Evolutionary conservation across 2,329 filamentous ascomycete genomes (phyloP), one percentile per base, ranked within the genome.

Genomic region (Alternaria burnsii): DNA sequence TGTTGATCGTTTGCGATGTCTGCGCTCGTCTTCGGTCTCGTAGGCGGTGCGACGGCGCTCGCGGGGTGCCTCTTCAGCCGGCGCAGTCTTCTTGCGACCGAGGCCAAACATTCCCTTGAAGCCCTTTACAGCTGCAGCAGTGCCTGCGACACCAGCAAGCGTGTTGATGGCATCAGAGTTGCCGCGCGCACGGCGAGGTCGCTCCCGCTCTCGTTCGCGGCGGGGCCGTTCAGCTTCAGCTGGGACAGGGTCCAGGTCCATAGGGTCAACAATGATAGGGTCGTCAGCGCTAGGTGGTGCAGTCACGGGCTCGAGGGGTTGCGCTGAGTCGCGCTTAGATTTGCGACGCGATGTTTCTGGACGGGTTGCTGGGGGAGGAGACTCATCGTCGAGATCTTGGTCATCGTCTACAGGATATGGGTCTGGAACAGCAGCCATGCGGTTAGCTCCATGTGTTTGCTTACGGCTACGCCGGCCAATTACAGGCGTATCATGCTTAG

Each of bases 361-460:
- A 43, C 78, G 75, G 22, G 68, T 63, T 41, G 66, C 71, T 58
- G 74, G 76, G 53, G 76, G 70, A 42, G 74, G 73, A 57, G 74
- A 70, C 47, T 77, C 78, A 58, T 82, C 77, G 56, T 80, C 82
- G 12, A 78, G 84, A 51, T 87, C 84, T 42, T 87, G 60, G 68
- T 88, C 87, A 65, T 91, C 88, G 59, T 87, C 85, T 58, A 89
- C 82, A 26, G 87, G 82, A 79, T 90, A 89, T 61, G 89, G 86
- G 74, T 87, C 84, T 61, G 82, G 83, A 61, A 79, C 76, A 63
- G 75, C 73, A 76, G 73, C 62, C 46, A 65, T 65, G 57, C 47
- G 70, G 72, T 78, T 76, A 78, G 76, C 65, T 70, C 48, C 58
- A 57, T 66, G 60, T 72, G 81, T 75, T 80, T 79, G 77, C 71